Evolutionary conservation across 345 rosid genomes (phyloP).

Genomic region (Aurinia saxatilis): DNA sequence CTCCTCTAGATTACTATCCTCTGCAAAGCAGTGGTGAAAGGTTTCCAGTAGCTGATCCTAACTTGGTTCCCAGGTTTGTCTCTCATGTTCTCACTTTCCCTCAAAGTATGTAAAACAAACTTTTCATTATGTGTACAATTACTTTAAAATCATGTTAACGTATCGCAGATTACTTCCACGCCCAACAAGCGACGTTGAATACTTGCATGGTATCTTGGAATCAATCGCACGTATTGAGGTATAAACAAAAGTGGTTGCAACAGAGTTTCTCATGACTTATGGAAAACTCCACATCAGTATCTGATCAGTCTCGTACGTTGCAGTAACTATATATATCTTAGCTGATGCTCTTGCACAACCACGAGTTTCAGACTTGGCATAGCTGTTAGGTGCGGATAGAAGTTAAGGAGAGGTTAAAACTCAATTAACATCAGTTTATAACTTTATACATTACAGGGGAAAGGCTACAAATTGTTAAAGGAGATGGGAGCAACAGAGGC

Average conservation of each 20-base stretch:
- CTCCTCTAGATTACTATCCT: conserved; percentile 84
- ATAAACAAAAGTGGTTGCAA: background rate
- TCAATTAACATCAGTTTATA: background rate
- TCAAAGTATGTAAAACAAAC: no score
- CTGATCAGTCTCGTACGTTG: background rate
- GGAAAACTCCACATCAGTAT: background rate
- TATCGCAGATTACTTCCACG: conserved; percentile 72
- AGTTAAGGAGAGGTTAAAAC: background rate
- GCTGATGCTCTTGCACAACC: background rate
- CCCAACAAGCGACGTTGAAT: conserved; percentile 66
- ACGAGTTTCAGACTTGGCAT: background rate
- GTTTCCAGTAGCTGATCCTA: conserved; percentile 84
- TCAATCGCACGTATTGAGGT: conserved; percentile 94
- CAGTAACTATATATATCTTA: no score
- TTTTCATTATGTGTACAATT: background rate
- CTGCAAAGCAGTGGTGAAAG: conserved; percentile 65
- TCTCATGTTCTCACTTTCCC: conserved; percentile 3
- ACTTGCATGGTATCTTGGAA: conserved; percentile 87
- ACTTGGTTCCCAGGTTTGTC: conserved; percentile 66
- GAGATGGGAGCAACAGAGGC: conserved; percentile 74
- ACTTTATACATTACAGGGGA: conserved; percentile 38
- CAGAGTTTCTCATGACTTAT: background rate
- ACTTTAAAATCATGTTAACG: background rate
- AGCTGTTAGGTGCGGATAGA: background rate
- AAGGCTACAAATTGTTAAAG: conserved; percentile 61